Conservation (phyloP, 2,329 filamentous ascomycete species). For the Xylariaceae sp. region DNA sequence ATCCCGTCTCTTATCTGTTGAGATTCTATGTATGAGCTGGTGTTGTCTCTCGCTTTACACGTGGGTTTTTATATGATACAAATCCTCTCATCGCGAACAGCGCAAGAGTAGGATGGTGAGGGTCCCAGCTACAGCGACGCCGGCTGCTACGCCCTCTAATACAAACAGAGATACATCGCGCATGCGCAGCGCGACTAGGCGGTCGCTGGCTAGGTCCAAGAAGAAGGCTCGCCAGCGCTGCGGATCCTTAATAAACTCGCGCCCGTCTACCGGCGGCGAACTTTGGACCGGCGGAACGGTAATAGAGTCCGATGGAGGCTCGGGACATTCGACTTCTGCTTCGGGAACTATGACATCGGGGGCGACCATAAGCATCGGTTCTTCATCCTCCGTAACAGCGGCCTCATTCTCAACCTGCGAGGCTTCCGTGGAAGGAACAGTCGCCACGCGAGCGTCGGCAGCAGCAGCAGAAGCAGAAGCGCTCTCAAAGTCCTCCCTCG, state of each 20-base stretch:
- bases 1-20: no score
- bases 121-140: conserved; percentile 59
- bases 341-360: conserved; percentile 10
- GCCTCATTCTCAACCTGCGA: not conserved
- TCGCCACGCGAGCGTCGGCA: conserved; percentile 1
- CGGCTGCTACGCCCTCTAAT: conserved; percentile 64
- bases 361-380: conserved; percentile 2
- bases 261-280: conserved; percentile 35
- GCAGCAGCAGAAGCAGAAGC: conserved; percentile 16
- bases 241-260: conserved; percentile 41
- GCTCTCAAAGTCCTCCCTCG: conserved; percentile 6
- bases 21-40: not conserved
- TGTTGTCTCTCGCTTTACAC: not conserved
- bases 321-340: conserved; percentile 1
- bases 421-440: not conserved
- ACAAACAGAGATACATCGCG: conserved; percentile 68
- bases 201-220: conserved; percentile 64
- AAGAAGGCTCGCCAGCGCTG: conserved; percentile 47
- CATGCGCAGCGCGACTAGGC: conserved; percentile 61
- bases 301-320: not conserved
- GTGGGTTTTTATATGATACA: conserved; percentile 1
- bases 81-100: conserved; percentile 9
- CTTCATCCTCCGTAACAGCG: not conserved
- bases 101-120: conserved; percentile 41
- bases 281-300: not conserved